Evolutionary conservation across 2,329 filamentous ascomycete genomes (phyloP), one percentile per base, ranked within the genome.

Genomic region (Botrytis aclada): DNA sequence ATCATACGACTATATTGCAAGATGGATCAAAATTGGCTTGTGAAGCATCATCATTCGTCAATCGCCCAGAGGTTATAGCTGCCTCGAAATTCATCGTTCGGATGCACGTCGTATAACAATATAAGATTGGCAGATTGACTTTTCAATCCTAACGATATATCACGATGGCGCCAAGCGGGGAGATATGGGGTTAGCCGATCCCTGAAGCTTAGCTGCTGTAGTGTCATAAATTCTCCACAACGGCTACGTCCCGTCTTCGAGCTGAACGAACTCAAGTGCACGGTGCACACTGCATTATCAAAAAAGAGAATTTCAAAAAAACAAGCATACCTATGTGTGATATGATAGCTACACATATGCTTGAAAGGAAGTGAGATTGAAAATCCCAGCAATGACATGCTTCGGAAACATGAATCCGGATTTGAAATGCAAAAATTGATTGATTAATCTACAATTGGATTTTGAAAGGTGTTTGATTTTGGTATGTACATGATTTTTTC

Each of bases 391-490:
- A 54, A 54, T 54, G 14, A 29, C 18, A 29, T 0, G 14, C 2
- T 29, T 29, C 1, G 5, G 14, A 54, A 29, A 7, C 1, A 29
- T 54, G 2, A 0, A 18, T 3, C 18, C 51, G 7, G 4, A 18
- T 3, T 8, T 1, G n/a, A 29, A 29, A 29, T 8, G 18, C 14
- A 16, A 29, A 54, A 3, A 18, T 18, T 18, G 51, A 29, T 29
- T 29, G 51, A 1, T 16, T 54, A 14, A 29, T 29, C 29, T 8
- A 54, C 14, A 54, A 8, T 54, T 16, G 51, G 10, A 29, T 29
- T 54, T 54, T 1, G 8, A 54, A 29, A 16, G 6, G 1, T 16
- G 5, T 29, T 16, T 54, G 14, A 29, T 54, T 29, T 29, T 4
- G 3, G 14, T 8, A 14, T 39, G 12, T 10, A 25, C 12, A 39